Evolutionary conservation across 306 rosid species (phyloP), one percentile per base, ranked within the genome.

Genomic region (Quillaja saponaria): DNA sequence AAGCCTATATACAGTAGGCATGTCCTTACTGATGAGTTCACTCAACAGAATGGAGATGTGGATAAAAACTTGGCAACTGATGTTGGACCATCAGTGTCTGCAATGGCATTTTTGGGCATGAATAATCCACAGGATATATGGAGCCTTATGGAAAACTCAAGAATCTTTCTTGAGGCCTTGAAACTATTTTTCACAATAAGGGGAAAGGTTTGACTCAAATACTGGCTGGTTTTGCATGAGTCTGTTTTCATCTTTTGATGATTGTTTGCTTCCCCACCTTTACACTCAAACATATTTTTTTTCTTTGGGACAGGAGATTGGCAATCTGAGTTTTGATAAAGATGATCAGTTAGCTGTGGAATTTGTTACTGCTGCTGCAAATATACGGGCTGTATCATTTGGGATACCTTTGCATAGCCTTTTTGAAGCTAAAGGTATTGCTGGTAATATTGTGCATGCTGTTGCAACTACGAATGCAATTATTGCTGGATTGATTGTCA

Each of bases 321-420:
- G 99, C 61, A 81, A 87, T 76, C 63, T 94, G 73, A 73, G 82
- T 69, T 94, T 94, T 85, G 99, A 89, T 72, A 94, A 94, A 86
- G 99, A 94, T 77, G 99, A 94, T 71, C 99, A 94, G 69, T 80
- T 94, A 64, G 97, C 99, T 21, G 99, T 94, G 28, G 99, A 94
- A 58, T 83, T 94, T 80, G 99, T 94, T 57, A 89, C 99, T 63
- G 90, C 97, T 48, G 95, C 99, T 68, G 99, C 99, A 54, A 94
- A 94, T 77, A 82, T 94, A 56, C 79, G 99, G 14, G 99, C 99
- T 53, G 73, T 84, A 63, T 90, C 97, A 69, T 94, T 94, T 76
- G 96, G 86, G 63, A 89, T 94, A 69, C 86, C 99, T 40, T 74
- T 87, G 81, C 97, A 90, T 66, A 85, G 87, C 79, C 99, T 90